A percentile compares a stretch with the other conserved stretches of the same genome.
Conservation (phyloP, 2,329 filamentous ascomycete genomes). For the Amauroascus niger region DNA sequence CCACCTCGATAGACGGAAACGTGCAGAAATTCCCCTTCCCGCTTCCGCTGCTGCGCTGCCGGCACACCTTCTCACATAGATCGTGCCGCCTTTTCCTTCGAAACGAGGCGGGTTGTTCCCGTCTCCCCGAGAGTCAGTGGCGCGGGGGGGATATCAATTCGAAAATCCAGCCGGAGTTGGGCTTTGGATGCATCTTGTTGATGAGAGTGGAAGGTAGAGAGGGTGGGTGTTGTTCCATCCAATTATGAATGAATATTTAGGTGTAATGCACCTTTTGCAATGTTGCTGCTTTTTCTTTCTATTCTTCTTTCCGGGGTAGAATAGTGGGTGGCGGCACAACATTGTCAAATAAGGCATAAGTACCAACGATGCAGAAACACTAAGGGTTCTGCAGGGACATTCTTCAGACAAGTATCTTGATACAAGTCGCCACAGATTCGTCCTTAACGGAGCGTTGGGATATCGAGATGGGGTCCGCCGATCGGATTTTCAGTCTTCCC, state of each 20-base stretch:
- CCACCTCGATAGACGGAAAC: not conserved
- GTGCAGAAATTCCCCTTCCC: not conserved
- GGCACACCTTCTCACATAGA: no score
- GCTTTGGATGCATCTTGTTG: not conserved
- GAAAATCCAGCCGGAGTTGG: no score
- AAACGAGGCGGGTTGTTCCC: not conserved
- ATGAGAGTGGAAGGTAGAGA: no score
- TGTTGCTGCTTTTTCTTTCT: not conserved
- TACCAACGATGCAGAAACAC: constrained; percentile 12
- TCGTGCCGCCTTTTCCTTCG: not conserved
- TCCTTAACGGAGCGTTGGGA: constrained; percentile 14
- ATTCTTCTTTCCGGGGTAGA: not conserved
- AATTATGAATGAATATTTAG: no score
- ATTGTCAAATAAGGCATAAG: not conserved
- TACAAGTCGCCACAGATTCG: constrained; percentile 3
- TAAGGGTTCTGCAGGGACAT: constrained; percentile 12
- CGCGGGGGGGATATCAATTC: no score
- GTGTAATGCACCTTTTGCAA: not conserved
- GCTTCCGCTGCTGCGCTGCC: not conserved
- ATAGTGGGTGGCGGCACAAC: not conserved
- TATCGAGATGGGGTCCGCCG: not conserved
- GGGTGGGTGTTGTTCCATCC: no score
- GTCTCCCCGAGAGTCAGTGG: not conserved
- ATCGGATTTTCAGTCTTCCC: not conserved
- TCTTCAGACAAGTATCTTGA: constrained; percentile 1